A percentile compares a stretch with the other conserved stretches of the same genome.
phyloP scores from a whole-genome alignment of 106 monocot genomes.

The Triglochin maritima region DNA sequence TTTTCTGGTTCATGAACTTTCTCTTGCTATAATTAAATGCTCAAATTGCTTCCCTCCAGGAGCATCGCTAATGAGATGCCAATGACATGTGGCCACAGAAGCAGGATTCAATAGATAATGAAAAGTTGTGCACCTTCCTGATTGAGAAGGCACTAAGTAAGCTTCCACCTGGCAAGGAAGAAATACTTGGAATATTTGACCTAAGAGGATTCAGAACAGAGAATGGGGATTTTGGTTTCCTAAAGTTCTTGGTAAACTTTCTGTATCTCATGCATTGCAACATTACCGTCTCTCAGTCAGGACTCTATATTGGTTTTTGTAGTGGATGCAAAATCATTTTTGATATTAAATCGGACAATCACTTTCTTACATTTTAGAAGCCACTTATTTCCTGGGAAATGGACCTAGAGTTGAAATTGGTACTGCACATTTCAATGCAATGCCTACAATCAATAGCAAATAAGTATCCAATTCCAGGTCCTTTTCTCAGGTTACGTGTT shows the following conservation, averaged over 20 bases:
- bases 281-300: too few species aligned
- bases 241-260: conserved; percentile 71
- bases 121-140: conserved; percentile 73
- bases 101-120: conserved; percentile 55
- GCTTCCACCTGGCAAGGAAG: conserved; percentile 54
- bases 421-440: too few species aligned
- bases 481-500: too few species aligned
- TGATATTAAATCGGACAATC: too few species aligned
- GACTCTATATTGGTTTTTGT: too few species aligned
- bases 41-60: conserved; percentile 7
- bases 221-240: conserved; percentile 64
- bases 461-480: too few species aligned
- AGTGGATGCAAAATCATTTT: too few species aligned
- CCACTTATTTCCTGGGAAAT: too few species aligned
- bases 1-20: not conserved
- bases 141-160: conserved; percentile 76
- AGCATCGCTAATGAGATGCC: conserved; percentile 22
- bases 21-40: not conserved
- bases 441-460: too few species aligned
- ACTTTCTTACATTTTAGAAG: too few species aligned
- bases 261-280: too few species aligned
- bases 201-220: conserved; percentile 49
- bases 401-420: too few species aligned
- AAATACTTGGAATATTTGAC: conserved; percentile 81
- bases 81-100: conserved; percentile 50